These are phyloP conservation scores for Termitomyces sp. DNA, from an alignment of 768 basidiomycete species.

Conservation along the genomic window DNA sequence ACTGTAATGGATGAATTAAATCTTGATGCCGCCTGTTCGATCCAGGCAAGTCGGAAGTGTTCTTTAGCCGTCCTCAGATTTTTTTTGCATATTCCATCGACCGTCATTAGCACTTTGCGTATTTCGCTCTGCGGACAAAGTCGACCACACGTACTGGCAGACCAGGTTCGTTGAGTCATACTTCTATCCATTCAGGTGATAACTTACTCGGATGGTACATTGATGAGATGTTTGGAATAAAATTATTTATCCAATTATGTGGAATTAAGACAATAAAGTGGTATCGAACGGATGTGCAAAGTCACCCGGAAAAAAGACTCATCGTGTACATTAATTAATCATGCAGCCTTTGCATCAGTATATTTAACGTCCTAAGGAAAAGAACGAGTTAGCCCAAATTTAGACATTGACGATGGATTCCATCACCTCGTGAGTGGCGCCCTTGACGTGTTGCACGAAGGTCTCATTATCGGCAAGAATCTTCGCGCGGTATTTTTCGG, in stretches of 20 bases:
- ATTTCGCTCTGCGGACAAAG: no score
- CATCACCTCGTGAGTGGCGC: conserved; percentile 1
- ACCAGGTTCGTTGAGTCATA: neutral
- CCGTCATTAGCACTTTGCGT: no score
- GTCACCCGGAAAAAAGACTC: neutral
- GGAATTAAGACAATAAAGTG: neutral
- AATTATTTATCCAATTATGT: neutral
- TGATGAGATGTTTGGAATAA: neutral
- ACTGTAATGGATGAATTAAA: conserved; percentile 29
- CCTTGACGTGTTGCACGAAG: conserved; percentile 8
- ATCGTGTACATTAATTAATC: neutral
- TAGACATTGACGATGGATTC: neutral
- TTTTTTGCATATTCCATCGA: no score
- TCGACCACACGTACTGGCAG: neutral
- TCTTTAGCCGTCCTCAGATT: no score
- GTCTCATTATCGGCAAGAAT: conserved; percentile 15
- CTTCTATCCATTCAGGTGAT: no score
- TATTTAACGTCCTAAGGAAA: conserved; percentile 2
- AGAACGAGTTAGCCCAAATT: neutral
- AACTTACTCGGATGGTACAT: no score
- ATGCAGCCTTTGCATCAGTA: conserved; percentile 6
- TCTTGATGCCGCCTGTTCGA: conserved; percentile 6
- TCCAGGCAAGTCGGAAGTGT: conserved; percentile 10
- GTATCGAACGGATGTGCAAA: neutral
- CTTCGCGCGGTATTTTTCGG: conserved; percentile 15